These are phyloP conservation scores for Dendrocalamus sinicus DNA, from an alignment of 176 grass and related monocot species.

Conservation along the genomic window DNA sequence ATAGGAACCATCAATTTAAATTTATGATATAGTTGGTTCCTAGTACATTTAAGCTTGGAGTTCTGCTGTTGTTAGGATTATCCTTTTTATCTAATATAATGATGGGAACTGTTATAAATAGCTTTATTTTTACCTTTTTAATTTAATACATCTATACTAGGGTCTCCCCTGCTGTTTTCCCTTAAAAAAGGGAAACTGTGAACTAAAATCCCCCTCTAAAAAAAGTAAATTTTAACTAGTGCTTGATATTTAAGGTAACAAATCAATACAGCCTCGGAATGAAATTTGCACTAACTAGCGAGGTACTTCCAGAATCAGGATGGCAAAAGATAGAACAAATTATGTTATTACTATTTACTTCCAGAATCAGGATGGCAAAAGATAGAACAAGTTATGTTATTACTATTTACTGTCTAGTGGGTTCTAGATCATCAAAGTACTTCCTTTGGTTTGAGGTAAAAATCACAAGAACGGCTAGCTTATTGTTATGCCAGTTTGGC, in stretches of 20 bases:
- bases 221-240: neutral
- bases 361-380: neutral
- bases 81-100: slow-evolving; percentile 20
- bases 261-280: neutral
- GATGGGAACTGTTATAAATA: neutral
- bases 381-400: slow-evolving; percentile 12
- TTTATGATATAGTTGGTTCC: neutral
- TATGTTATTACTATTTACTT: slow-evolving; percentile 22
- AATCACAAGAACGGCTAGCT: slow-evolving; percentile 2
- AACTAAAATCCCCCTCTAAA: neutral
- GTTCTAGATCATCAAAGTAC: slow-evolving; percentile 11
- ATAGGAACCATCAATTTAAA: neutral
- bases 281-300: neutral
- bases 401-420: slow-evolving; percentile 4
- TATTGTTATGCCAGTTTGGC: neutral
- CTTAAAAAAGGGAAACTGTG: neutral
- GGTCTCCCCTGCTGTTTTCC: neutral
- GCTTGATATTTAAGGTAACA: slow-evolving; percentile 16
- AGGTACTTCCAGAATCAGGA: neutral
- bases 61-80: slow-evolving; percentile 13
- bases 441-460: slow-evolving; percentile 31
- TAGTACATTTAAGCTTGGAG: slow-evolving; percentile 1
- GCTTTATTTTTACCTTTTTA: neutral
- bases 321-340: neutral
- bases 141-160: slow-evolving; percentile 5